Conservation (phyloP, 176 grass and related monocot species). For the Cenchrus fungigraminus region DNA sequence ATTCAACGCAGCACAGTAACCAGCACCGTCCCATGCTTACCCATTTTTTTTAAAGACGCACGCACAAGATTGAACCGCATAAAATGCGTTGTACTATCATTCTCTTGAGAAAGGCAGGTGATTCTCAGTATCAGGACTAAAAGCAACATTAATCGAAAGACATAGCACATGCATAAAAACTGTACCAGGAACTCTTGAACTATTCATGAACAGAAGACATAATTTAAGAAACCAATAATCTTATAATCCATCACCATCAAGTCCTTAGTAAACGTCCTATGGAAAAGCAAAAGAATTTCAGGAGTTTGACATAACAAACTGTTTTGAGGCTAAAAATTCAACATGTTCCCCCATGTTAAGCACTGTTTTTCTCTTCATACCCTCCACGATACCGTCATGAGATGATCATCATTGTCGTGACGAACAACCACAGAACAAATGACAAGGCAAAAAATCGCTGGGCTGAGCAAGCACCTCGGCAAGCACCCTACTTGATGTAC, state of each 20-base stretch:
- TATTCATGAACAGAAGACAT: slow-evolving; percentile 17
- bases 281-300: slow-evolving; percentile 56
- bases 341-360: slow-evolving; percentile 36
- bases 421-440: slow-evolving; percentile 43
- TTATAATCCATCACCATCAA: slow-evolving; percentile 50
- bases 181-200: not conserved
- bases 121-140: not conserved
- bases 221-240: slow-evolving; percentile 47
- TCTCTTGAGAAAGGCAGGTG: too few relatives aligned
- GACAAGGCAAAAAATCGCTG: slow-evolving; percentile 43
- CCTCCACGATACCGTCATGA: slow-evolving; percentile 39
- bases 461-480: slow-evolving; percentile 23
- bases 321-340: slow-evolving; percentile 46
- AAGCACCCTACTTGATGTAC: slow-evolving; percentile 71
- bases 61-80: too few relatives aligned
- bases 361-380: slow-evolving; percentile 50
- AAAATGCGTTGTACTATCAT: too few relatives aligned
- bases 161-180: not conserved
- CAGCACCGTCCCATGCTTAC: too few relatives aligned
- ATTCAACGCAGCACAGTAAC: too few relatives aligned
- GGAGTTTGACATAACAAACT: slow-evolving; percentile 51
- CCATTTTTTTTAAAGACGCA: too few relatives aligned
- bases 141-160: not conserved
- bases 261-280: slow-evolving; percentile 49
- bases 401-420: slow-evolving; percentile 45